Base-by-base conservation (phyloP, 345 rosid species). In the Camelina neglecta region DNA sequence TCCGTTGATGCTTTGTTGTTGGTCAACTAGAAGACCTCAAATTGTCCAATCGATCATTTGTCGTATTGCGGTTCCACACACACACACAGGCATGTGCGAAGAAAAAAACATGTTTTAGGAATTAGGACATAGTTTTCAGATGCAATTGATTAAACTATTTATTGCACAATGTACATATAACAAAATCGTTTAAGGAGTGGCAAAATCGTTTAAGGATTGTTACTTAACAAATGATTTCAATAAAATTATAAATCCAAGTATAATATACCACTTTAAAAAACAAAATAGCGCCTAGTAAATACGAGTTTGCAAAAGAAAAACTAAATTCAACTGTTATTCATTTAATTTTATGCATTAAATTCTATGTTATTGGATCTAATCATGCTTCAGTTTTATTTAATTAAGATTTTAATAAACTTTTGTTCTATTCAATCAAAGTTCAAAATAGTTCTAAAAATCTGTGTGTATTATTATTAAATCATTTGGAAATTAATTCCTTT, bases 21-120 rank as follows among this genome's bases (percentile, higher is more conserved):
- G 8, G 66, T 61, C 66, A 61, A 61, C 66, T 60, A 20, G 65
- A 60, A 60, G 31, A 60, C 16, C n/a, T 38, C 31, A 11, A 49
- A 10, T 3, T 61, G 11, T 41, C 11, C 35, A 21, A 7, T 41
- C 15, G 33, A 10, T 39, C 16, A 10, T 39, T 39, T 60, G 65
- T 60, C 49, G 6, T 45, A 21, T 61, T 41, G 66, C 6, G 49
- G 50, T 13, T 61, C 47, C 33, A 61, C 18, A 21, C 11, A 61
- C 18, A 21, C 11, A 61, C 42, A 61, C 20, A 23, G 11, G 18
- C 66, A 61, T 21, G 66, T 61, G 50, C 31, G 23, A n/a, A 15
- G 20, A 16, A 41, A 29, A 61, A 41, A 21, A 41, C 66, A 23
- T 41, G 50, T 41, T 58, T 61, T 41, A 31, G 66, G 33, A 39